phyloP scores from a whole-genome alignment of 2,329 filamentous ascomycete genomes.

The Cryphonectria japonica region DNA sequence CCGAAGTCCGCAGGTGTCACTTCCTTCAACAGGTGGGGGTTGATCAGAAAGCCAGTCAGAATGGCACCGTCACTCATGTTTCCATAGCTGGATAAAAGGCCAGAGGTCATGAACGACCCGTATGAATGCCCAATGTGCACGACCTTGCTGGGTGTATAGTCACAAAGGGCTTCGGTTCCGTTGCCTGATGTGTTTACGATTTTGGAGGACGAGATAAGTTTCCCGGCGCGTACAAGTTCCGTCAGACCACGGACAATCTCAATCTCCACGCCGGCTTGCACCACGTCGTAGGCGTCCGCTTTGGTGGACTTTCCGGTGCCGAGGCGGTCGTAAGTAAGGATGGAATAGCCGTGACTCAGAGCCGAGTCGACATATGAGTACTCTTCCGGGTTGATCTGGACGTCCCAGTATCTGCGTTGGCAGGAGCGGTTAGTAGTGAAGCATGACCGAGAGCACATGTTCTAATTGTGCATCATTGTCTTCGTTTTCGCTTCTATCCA shows the following conservation, averaged over 20 bases:
- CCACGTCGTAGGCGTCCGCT: conserved; percentile 43
- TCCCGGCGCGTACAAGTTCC: conserved; percentile 40
- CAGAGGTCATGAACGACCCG: conserved; percentile 30
- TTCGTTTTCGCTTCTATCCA: neutral
- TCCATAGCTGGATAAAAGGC: conserved; percentile 32
- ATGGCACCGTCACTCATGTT: conserved; percentile 43
- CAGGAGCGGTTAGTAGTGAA: neutral
- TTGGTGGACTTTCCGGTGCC: conserved; percentile 42
- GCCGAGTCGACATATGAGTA: conserved; percentile 43
- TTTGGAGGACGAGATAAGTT: conserved; percentile 34
- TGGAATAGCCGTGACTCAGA: conserved; percentile 42
- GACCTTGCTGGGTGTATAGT: conserved; percentile 38
- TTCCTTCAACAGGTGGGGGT: neutral
- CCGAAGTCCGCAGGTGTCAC: conserved; percentile 33
- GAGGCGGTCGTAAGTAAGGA: conserved; percentile 45
- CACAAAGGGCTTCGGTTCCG: conserved; percentile 29
- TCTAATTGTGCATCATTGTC: too few species aligned
- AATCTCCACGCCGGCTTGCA: conserved; percentile 44
- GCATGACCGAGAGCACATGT: too few species aligned
- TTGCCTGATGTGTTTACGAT: neutral
- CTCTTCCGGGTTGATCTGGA: conserved; percentile 34
- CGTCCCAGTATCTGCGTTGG: conserved; percentile 41
- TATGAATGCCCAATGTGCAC: conserved; percentile 36
- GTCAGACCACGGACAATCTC: conserved; percentile 45
- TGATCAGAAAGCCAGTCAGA: conserved; percentile 41